A percentile compares a stretch with the other conserved stretches of the same genome.
Evolutionary conservation across 805 yeast species (phyloP).

Genomic region (Ogataea haglerorum): DNA sequence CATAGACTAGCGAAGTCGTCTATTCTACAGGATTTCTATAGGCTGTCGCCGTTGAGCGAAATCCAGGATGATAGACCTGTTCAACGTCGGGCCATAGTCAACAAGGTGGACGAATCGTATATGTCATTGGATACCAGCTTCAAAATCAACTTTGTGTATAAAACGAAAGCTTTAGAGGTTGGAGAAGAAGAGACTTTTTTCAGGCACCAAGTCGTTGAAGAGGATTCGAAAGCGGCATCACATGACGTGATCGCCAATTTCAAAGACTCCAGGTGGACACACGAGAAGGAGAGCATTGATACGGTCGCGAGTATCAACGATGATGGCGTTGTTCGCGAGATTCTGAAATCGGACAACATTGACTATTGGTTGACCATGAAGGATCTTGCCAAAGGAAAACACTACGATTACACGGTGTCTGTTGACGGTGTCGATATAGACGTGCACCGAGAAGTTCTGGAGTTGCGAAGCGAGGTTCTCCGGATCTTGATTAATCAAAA

Average conservation of each 20-base stretch:
- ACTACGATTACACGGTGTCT: slow-evolving; percentile 14
- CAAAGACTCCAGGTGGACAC: slow-evolving; percentile 20
- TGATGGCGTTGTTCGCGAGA: slow-evolving; percentile 26
- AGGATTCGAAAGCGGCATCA: not conserved
- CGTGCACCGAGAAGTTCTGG: slow-evolving; percentile 18
- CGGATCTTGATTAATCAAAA: not conserved
- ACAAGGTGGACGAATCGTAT: slow-evolving; percentile 1
- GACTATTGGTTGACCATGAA: slow-evolving; percentile 24
- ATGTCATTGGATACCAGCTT: slow-evolving; percentile 9
- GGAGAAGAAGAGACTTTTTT: slow-evolving; percentile 8
- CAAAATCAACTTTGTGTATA: slow-evolving; percentile 14
- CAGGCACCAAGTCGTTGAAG: slow-evolving; percentile 1
- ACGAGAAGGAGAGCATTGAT: not conserved
- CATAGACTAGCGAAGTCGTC: slow-evolving; percentile 46
- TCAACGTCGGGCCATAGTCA: slow-evolving; percentile 6
- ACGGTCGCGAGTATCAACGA: not conserved
- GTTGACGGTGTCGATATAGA: slow-evolving; percentile 16
- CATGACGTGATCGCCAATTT: slow-evolving; percentile 8
- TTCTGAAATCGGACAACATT: slow-evolving; percentile 34
- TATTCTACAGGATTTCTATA: slow-evolving; percentile 50
- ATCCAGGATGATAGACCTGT: slow-evolving; percentile 12
- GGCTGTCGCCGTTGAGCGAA: slow-evolving; percentile 47
- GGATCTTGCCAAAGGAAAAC: slow-evolving; percentile 13
- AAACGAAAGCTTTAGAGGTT: not conserved
- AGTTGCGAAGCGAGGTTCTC: slow-evolving; percentile 11